These are phyloP conservation scores for Sporopachydermia lactativora DNA, from an alignment of 805 yeast species.

Conservation along the genomic window DNA sequence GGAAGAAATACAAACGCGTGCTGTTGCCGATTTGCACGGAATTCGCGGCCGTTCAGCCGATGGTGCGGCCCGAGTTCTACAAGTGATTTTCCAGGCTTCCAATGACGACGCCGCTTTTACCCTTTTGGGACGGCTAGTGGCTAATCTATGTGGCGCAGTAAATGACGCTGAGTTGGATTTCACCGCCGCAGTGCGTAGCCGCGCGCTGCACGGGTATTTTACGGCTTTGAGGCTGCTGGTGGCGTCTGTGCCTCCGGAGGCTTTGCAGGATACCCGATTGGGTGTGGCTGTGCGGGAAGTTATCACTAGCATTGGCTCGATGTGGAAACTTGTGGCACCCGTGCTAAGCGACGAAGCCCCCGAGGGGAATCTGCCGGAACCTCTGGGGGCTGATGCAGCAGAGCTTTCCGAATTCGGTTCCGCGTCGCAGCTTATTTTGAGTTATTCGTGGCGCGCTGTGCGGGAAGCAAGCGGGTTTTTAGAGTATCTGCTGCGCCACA, in stretches of 20 bases:
- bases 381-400: slow-evolving; percentile 23
- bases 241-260: slow-evolving; percentile 14
- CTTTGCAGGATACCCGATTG: slow-evolving; percentile 8
- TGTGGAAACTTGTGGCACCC: slow-evolving; percentile 33
- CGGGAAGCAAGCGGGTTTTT: slow-evolving; percentile 58
- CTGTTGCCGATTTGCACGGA: slow-evolving; percentile 17
- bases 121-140: slow-evolving; percentile 21
- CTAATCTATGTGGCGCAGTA: slow-evolving; percentile 21
- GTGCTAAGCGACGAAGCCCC: slow-evolving; percentile 58
- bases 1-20: no score
- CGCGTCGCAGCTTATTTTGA: slow-evolving; percentile 33
- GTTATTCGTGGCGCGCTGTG: slow-evolving; percentile 72
- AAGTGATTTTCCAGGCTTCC: slow-evolving; percentile 26
- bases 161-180: slow-evolving; percentile 22
- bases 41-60: slow-evolving; percentile 53
- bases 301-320: slow-evolving; percentile 13
- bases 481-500: slow-evolving; percentile 25
- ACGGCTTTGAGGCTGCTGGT: slow-evolving; percentile 39
- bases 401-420: slow-evolving; percentile 21
- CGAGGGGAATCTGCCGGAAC: slow-evolving; percentile 45
- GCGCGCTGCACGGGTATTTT: slow-evolving; percentile 58
- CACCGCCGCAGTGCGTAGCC: slow-evolving; percentile 29
- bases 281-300: slow-evolving; percentile 20
- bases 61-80: slow-evolving; percentile 59
- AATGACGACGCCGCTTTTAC: slow-evolving; percentile 12